Evolutionary conservation across 148 eudicot species (phyloP), one percentile per base, ranked within the genome.

Genomic region (Vaccinium myrtillus): DNA sequence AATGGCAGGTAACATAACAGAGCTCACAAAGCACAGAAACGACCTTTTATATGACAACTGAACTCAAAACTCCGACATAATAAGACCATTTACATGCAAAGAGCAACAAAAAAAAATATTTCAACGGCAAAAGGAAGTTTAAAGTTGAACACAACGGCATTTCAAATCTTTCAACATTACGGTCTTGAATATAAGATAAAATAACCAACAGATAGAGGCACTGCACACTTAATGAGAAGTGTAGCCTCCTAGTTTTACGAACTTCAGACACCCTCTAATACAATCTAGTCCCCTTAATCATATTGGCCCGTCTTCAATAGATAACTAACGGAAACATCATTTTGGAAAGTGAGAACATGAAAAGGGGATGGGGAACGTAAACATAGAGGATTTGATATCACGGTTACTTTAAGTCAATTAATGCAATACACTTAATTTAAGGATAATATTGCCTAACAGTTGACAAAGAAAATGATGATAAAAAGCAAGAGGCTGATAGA

Each of bases 401-500:
- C 7, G 7, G 39, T 25, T 25, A 67, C 27, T 10, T 11, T 67
- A 25, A 67, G 39, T 27, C 4, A 23, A 25, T 27, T 67, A 9
- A 67, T 25, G 36, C 36, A 67, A 23, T 11, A 21, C 8, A 21
- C 51, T 19, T 3, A 13, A 51, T 54, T 54, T 8, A 36, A 32
- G 50, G 16, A 59, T 36, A 79, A 0, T 21, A 16, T 25, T 16
- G 55, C 55, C 27, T 49, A 67, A 19, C 61, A 81, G 46, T 78
- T 14, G n/a, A 51, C 43, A 27, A 49, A 56, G 67, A 79, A 7
- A 79, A 32, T 36, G 21, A 79, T 54, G 46, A 56, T 65, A 67
- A n/a, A 23, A 84, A 74, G 49, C n/a, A 36, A 84, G 63, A 32
- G 78, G 30, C 54, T 53, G 50, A 53, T 83, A 77, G 77, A 92